Evolutionary conservation across 352 stramenopile genomes (phyloP), one percentile per base, ranked within the genome.

Genomic region (Paralagenidium karlingii): DNA sequence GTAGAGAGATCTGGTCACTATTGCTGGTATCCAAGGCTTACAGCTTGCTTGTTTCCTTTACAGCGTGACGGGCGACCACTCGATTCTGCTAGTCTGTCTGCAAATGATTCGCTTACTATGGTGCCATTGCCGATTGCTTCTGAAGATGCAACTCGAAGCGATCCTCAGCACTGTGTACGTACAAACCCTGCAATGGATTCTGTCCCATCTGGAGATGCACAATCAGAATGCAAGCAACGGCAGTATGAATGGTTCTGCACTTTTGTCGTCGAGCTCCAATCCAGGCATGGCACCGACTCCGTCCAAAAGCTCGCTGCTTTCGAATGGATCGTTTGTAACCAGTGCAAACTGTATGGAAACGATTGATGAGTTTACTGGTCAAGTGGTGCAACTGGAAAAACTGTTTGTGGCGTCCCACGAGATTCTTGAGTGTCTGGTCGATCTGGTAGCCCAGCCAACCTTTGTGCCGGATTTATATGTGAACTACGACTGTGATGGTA

Each of bases 401-500:
- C 39, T 88, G 15, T 82, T 73, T 37, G 58, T 51, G 7, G 59
- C 75, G 12, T 85, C 75, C 6, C 70, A 82, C 45, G 78, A 91
- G 51, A 68, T 91, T 29, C 42, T 85, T 10, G 65, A 99, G 55
- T 96, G 71, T 24, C 61, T 99, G 5, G 69, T 98, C 6, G 95
- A 99, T 45, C 90, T 99, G 36, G 94, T 96, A 30, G 63, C 88
- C 9, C 94, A 99, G 58, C 75, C 93, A 24, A 87, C 79, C 8
- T 53, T 99, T 1, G 81, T 99, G 39, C 78, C 94, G 4, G 95
- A 99, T 55, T 50, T 99, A 9, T 99, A 98, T 51, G 79, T 97
- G 24, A 99, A 99, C 53, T 99, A 99, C 62, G 96, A 99, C 62
- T 99, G 94, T 51, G 94, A 98, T 48, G 78, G 95, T n/a, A 83